Base-by-base conservation (phyloP, 169 alveolate species). In the Besnoitia besnoiti region DNA sequence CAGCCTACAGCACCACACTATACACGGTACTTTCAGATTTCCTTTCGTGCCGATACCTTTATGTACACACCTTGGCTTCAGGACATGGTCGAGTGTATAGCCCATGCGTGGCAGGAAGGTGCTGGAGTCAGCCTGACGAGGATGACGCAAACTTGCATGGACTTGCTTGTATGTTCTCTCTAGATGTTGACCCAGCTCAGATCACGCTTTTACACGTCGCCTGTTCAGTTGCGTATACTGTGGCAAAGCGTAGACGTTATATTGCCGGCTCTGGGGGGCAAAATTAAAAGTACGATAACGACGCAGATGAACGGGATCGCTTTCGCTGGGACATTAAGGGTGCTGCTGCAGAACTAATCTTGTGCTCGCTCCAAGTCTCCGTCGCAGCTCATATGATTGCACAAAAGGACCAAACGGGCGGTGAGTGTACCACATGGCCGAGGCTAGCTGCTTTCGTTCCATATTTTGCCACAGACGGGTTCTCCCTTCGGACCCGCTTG, bases 71-170 rank as follows among this genome's bases (percentile, higher is more conserved):
- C 5, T 55, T 0, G 49, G 19, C 10, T 37, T 73, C 84, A 73
- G 84, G 84, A 73, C 19, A 44, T 73, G 40, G 84, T 73, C 24
- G 84, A 73, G 7, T 24, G 46, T 10, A 30, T 73, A 44, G 84
- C 84, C 30, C 84, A 39, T 39, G 19, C 19, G 33, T 73, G 84
- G 84, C 49, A 8, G 27, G 84, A 73, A 39, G 84, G 33, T 39
- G 84, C 84, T 73, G 84, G 46, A 33, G 49, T 73, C 7, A 7
- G 16, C 46, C 84, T 30, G 49, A 33, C 84, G 40, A 33, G 84
- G 40, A 44, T 44, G 40, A 73, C 84, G 27, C 84, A 73, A 4
- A 73, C 33, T 16, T 73, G 84, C 84, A 73, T 73, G 84, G 84
- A 73, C 33, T 33, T 73, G 16, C 84, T 73, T 33, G 84, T 73